phyloP scores from a whole-genome alignment of 202 grass and related monocot genomes.

The Panicum hallii region DNA sequence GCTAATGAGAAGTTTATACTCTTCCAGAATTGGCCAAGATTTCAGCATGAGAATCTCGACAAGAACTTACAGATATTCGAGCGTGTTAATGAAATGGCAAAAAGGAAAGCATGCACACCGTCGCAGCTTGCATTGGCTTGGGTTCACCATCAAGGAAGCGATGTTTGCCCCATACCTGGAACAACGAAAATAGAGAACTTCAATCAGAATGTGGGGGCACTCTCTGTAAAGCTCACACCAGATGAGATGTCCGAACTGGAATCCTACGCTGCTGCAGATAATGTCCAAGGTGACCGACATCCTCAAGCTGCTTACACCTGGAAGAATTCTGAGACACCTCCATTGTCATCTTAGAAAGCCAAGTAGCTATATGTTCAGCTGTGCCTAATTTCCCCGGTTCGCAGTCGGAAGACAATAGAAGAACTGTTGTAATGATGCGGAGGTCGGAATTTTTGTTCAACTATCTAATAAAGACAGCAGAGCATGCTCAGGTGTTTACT shows the following conservation, averaged over 20 bases:
- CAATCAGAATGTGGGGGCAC: background rate
- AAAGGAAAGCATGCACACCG: background rate
- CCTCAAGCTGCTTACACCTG: background rate
- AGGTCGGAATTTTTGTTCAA: too few species aligned
- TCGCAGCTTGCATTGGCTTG: background rate
- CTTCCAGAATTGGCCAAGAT: background rate
- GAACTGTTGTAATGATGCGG: too few species aligned
- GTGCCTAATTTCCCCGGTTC: too few species aligned
- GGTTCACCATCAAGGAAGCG: background rate
- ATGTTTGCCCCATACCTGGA: background rate
- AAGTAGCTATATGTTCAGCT: background rate
- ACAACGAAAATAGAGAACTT: background rate
- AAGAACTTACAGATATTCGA: background rate
- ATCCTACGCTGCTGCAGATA: background rate
- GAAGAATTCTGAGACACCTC: background rate
- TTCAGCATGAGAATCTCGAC: background rate
- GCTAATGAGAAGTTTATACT: background rate
- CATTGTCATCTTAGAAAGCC: background rate
- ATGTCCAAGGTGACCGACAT: background rate
- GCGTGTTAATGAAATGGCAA: background rate
- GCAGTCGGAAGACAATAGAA: too few species aligned
- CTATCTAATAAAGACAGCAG: too few species aligned
- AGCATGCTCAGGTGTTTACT: too few species aligned
- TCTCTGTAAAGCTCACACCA: background rate
- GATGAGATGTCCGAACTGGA: background rate